phyloP scores from a whole-genome alignment of 176 grass and related monocot genomes.

The Hyparrhenia diplandra region DNA sequence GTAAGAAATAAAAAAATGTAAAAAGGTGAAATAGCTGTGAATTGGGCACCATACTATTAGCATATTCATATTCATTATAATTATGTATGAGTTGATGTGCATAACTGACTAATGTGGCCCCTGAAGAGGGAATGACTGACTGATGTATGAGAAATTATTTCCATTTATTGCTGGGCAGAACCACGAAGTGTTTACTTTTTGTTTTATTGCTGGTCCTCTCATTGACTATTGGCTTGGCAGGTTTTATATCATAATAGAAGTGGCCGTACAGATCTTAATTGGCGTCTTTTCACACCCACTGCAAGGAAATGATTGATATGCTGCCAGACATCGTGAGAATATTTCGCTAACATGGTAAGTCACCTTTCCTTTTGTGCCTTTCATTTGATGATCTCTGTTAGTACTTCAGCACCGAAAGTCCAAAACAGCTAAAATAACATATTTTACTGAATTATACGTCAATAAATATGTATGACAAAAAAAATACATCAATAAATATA shows the following conservation, averaged over 20 bases:
- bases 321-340: too few species aligned
- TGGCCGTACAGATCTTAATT: too few species aligned
- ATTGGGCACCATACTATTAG: conserved; percentile 1
- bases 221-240: conserved; percentile 24
- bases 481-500: conserved; percentile 46
- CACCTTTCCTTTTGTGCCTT: too few species aligned
- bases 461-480: too few species aligned
- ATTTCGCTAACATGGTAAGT: too few species aligned
- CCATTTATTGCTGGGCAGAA: neutral
- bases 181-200: neutral
- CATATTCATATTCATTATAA: neutral
- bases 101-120: neutral
- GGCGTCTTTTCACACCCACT: too few species aligned
- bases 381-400: too few species aligned
- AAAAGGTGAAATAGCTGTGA: neutral
- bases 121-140: conserved; percentile 9
- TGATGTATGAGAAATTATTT: neutral
- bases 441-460: conserved; percentile 11
- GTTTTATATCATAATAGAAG: too few species aligned
- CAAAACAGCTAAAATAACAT: conserved; percentile 8
- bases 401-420: too few species aligned
- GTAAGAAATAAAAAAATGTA: neutral
- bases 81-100: conserved; percentile 15
- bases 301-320: too few species aligned
- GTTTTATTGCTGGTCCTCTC: conserved; percentile 23